Conservation (phyloP, 257 asterid species). For the Nicotiana otophora region DNA sequence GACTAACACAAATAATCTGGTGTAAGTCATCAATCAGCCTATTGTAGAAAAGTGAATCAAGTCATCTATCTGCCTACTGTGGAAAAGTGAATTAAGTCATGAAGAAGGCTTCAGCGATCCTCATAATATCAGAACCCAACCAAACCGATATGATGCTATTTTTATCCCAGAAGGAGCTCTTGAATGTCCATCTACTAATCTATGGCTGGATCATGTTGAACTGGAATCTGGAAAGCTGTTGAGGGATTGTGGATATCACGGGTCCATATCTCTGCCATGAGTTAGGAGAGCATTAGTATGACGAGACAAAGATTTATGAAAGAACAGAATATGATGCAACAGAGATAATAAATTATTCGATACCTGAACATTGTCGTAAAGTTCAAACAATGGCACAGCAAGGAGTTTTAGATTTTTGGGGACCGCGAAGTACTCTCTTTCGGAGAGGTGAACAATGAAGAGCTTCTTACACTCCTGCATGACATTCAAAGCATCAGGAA, state of each 20-base stretch:
- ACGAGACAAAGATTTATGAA: neutral
- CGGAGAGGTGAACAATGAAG: constrained; percentile 79
- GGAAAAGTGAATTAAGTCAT: neutral
- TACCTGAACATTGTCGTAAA: constrained; percentile 96
- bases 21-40: too few species aligned
- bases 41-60: too few species aligned
- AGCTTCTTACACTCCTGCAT: constrained; percentile 92
- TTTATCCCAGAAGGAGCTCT: neutral
- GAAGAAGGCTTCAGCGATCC: neutral
- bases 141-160: neutral
- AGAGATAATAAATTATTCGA: neutral
- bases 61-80: neutral
- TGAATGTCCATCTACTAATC: constrained; percentile 9
- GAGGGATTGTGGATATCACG: constrained; percentile 90
- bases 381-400: constrained; percentile 95
- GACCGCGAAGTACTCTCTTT: constrained; percentile 84
- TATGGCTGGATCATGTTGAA: constrained; percentile 87
- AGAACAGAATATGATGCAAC: neutral
- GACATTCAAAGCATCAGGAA: neutral
- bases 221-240: constrained; percentile 92
- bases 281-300: neutral
- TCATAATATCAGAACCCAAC: neutral
- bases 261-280: constrained; percentile 85
- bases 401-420: constrained; percentile 96
- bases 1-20: neutral